A percentile compares a stretch with the other conserved stretches of the same genome.
phyloP scores from a whole-genome alignment of 495 filamentous ascomycete genomes.

The Penicillium diatomitis region DNA sequence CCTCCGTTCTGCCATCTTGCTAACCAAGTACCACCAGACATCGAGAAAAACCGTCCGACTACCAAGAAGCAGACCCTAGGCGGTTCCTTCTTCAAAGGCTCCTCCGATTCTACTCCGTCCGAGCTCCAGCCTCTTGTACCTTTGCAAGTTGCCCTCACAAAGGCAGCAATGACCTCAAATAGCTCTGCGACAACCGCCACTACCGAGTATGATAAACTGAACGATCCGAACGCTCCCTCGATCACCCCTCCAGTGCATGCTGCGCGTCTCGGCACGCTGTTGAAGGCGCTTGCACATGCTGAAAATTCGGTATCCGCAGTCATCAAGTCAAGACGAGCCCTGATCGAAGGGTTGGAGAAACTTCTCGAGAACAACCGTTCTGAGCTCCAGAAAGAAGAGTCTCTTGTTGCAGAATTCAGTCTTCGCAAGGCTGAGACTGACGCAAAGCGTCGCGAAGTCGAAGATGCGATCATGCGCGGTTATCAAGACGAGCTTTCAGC shows the following conservation, averaged over 20 bases:
- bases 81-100: slow-evolving; percentile 57
- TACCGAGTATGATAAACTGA: slow-evolving; percentile 71
- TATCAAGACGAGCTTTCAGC: slow-evolving; percentile 40
- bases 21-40: slow-evolving; percentile 40
- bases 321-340: slow-evolving; percentile 71
- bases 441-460: slow-evolving; percentile 71
- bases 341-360: slow-evolving; percentile 75
- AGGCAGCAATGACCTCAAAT: slow-evolving; percentile 53
- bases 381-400: slow-evolving; percentile 58
- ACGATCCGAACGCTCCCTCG: slow-evolving; percentile 51
- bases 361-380: slow-evolving; percentile 66
- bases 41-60: slow-evolving; percentile 65
- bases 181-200: slow-evolving; percentile 58
- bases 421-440: slow-evolving; percentile 59
- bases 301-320: slow-evolving; percentile 84
- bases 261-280: slow-evolving; percentile 74
- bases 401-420: slow-evolving; percentile 46
- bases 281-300: slow-evolving; percentile 83
- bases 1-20: too few relatives aligned
- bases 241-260: slow-evolving; percentile 84
- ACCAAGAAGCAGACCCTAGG: slow-evolving; percentile 58
- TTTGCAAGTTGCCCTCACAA: slow-evolving; percentile 62
- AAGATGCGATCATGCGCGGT: slow-evolving; percentile 78
- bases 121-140: slow-evolving; percentile 69
- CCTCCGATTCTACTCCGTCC: slow-evolving; percentile 51